Conservation (phyloP, 805 yeast genomes). For the Hanseniaspora clermontiae region DNA sequence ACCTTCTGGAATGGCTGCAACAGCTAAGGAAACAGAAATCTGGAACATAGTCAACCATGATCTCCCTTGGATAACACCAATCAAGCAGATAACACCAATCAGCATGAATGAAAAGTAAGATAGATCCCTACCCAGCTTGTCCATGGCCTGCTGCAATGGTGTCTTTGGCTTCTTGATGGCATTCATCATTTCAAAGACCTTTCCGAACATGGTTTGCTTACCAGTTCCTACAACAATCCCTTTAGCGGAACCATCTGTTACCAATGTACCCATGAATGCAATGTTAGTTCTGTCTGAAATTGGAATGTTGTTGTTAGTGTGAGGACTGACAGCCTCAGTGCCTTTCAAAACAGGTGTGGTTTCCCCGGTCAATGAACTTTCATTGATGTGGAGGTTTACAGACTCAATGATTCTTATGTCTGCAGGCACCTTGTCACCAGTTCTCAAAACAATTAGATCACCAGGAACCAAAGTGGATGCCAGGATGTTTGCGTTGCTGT, state of each 20-base stretch:
- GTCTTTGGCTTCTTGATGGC: conserved; percentile 95
- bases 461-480: conserved; percentile 92
- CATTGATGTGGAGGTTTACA: conserved; percentile 75
- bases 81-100: conserved; percentile 79
- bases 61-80: conserved; percentile 86
- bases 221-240: conserved; percentile 93
- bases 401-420: conserved; percentile 73
- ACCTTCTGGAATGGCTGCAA: conserved; percentile 99
- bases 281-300: conserved; percentile 61
- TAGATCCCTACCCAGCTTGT: conserved; percentile 80
- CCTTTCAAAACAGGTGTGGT: conserved; percentile 71
- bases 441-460: conserved; percentile 74
- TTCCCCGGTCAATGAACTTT: conserved; percentile 91
- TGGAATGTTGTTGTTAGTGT: conserved; percentile 32
- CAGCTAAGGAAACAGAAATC: conserved; percentile 92
- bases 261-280: conserved; percentile 95
- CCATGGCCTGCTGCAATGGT: conserved; percentile 92
- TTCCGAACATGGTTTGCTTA: conserved; percentile 79
- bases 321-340: conserved; percentile 32
- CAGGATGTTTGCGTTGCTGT: conserved; percentile 55
- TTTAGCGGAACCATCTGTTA: conserved; percentile 86
- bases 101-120: conserved; percentile 73
- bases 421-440: conserved; percentile 95
- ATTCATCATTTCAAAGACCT: conserved; percentile 89
- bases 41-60: conserved; percentile 97